phyloP scores from a whole-genome alignment of 768 basidiomycete species.

The Russula dissimulans region DNA sequence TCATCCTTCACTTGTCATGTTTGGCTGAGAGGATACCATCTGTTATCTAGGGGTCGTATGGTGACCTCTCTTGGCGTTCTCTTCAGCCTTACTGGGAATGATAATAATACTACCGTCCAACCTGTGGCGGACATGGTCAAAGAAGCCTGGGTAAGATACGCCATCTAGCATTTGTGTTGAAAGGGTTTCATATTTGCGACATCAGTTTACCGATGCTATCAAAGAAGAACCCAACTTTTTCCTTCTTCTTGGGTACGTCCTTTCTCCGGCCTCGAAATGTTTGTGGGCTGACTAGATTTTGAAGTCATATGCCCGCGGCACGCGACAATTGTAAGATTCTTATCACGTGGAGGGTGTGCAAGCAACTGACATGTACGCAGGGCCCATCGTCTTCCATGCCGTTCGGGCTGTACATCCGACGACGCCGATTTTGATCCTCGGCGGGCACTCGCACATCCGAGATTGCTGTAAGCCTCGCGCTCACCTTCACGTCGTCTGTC shows the following conservation, averaged over 20 bases:
- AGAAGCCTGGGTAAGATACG: constrained; percentile 64
- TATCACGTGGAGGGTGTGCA: neutral
- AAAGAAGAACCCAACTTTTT: constrained; percentile 40
- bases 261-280: neutral
- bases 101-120: constrained; percentile 65
- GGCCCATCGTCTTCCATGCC: constrained; percentile 64
- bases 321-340: constrained; percentile 49
- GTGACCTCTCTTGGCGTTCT: constrained; percentile 43
- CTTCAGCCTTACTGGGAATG: constrained; percentile 68
- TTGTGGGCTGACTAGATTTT: neutral
- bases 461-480: constrained; percentile 53
- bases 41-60: constrained; percentile 46
- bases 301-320: constrained; percentile 76
- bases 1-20: no score
- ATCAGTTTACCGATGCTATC: constrained; percentile 21
- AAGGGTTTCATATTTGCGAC: no score
- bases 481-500: no score
- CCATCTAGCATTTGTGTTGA: constrained; percentile 35
- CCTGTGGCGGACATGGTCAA: constrained; percentile 65
- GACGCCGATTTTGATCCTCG: constrained; percentile 80
- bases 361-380: constrained; percentile 28
- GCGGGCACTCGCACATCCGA: constrained; percentile 73
- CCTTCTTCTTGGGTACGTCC: constrained; percentile 53
- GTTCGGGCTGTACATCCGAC: constrained; percentile 60
- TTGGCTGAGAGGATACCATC: neutral